A percentile compares a stretch with the other conserved stretches of the same genome.
These are phyloP conservation scores for Fraxinus sp. DNA, from an alignment of 305 asterid genomes.

Conservation along the genomic window DNA sequence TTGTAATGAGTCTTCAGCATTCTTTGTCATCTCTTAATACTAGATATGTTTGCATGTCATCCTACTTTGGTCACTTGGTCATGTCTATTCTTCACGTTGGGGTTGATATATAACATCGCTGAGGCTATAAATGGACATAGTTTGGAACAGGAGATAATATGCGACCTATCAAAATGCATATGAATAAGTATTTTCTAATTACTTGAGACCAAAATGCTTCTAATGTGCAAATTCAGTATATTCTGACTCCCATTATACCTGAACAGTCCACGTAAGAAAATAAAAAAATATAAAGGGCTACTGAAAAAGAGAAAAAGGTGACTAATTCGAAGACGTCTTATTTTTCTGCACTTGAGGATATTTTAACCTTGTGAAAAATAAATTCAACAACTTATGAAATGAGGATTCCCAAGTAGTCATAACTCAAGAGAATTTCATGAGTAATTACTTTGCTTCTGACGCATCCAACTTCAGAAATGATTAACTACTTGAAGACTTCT, in stretches of 20 bases:
- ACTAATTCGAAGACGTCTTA: neutral
- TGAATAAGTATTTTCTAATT: neutral
- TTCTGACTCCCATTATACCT: neutral
- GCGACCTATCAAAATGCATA: neutral
- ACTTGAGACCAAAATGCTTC: neutral
- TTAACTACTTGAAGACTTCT: neutral
- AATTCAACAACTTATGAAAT: neutral
- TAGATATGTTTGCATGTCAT: neutral
- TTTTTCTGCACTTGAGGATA: neutral
- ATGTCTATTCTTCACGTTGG: neutral
- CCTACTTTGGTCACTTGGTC: neutral
- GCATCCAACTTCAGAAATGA: neutral
- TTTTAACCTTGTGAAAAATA: neutral
- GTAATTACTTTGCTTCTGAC: neutral
- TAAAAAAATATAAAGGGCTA: neutral
- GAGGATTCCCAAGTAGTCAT: neutral
- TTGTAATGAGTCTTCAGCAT: neutral
- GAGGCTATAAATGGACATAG: neutral
- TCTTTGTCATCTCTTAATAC: neutral
- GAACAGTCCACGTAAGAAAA: neutral
- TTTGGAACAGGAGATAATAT: neutral
- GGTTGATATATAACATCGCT: neutral
- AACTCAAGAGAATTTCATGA: neutral
- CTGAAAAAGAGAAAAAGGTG: neutral
- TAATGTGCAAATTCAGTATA: neutral